phyloP scores from a whole-genome alignment of 352 stramenopile genomes.

The Pythium sukuiense region DNA sequence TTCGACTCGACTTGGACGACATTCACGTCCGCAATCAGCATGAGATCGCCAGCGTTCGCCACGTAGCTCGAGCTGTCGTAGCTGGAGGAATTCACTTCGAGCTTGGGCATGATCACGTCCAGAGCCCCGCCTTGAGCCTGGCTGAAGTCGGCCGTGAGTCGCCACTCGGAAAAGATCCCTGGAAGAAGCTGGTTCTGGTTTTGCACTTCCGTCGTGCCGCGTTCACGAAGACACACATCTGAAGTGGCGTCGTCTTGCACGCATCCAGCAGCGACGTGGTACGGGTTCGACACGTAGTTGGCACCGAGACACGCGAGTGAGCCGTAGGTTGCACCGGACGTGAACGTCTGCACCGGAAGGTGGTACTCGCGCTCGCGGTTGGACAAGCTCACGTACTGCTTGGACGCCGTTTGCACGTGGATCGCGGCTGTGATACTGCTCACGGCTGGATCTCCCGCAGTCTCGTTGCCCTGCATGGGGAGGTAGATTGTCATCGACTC shows the following conservation, averaged over 20 bases:
- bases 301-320: neutral
- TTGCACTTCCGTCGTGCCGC: neutral
- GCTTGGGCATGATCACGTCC: slow-evolving; percentile 3
- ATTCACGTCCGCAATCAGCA: neutral
- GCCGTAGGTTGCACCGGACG: neutral
- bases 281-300: slow-evolving; percentile 6
- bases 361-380: neutral
- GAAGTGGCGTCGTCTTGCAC: slow-evolving; percentile 8
- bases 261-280: slow-evolving; percentile 2
- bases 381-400: neutral
- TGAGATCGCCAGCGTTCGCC: no score
- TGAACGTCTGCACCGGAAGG: neutral
- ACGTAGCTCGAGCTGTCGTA: no score
- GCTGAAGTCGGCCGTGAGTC: neutral
- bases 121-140: neutral
- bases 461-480: neutral
- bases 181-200: slow-evolving; percentile 7
- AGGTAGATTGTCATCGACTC: slow-evolving; percentile 3
- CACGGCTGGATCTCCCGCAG: neutral
- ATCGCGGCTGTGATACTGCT: neutral
- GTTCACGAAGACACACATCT: slow-evolving; percentile 5
- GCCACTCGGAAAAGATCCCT: slow-evolving; percentile 10
- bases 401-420: neutral
- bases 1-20: slow-evolving; percentile 12
- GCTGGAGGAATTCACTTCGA: no score